These are phyloP conservation scores for Pichia sp. DNA, from an alignment of 1,139 yeast genomes.

Conservation along the genomic window DNA sequence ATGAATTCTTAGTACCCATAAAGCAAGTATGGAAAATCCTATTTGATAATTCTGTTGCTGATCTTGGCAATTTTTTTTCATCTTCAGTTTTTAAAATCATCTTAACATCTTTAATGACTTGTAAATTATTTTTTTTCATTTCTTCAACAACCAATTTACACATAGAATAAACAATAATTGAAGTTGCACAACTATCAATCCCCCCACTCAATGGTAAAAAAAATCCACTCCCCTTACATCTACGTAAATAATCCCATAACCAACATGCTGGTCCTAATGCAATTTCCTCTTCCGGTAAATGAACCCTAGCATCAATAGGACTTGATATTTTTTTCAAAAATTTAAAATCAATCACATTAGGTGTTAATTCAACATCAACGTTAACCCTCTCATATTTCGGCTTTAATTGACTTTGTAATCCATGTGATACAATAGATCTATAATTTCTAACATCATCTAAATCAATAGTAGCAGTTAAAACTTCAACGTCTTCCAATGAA, in stretches of 20 bases:
- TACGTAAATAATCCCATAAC: conserved; percentile 95
- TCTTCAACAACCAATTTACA: conserved; percentile 74
- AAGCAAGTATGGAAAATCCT: conserved; percentile 80
- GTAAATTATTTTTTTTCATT: conserved; percentile 51
- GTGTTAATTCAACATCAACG: conserved; percentile 57
- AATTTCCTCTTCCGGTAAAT: conserved; percentile 87
- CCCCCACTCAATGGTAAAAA: conserved; percentile 96
- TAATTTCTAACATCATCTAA: conserved; percentile 84
- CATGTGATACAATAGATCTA: conserved; percentile 68
- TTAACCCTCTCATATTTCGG: conserved; percentile 55
- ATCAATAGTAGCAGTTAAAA: conserved; percentile 87
- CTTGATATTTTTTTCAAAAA: conserved; percentile 58
- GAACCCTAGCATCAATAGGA: conserved; percentile 49
- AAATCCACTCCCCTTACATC: conserved; percentile 85
- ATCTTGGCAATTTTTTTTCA: conserved; percentile 56
- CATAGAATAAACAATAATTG: conserved; percentile 91
- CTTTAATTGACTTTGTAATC: conserved; percentile 61
- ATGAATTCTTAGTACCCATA: conserved; percentile 95
- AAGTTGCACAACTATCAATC: conserved; percentile 95
- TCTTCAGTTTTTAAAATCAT: conserved; percentile 47
- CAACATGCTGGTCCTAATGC: conserved; percentile 99
- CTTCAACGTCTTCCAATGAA: conserved; percentile 85
- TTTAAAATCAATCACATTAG: conserved; percentile 51
- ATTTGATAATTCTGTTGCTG: conserved; percentile 69
- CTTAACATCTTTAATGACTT: conserved; percentile 71